Conservation (phyloP, 768 basidiomycete genomes). For the Pleurotus citrinopileatus region DNA sequence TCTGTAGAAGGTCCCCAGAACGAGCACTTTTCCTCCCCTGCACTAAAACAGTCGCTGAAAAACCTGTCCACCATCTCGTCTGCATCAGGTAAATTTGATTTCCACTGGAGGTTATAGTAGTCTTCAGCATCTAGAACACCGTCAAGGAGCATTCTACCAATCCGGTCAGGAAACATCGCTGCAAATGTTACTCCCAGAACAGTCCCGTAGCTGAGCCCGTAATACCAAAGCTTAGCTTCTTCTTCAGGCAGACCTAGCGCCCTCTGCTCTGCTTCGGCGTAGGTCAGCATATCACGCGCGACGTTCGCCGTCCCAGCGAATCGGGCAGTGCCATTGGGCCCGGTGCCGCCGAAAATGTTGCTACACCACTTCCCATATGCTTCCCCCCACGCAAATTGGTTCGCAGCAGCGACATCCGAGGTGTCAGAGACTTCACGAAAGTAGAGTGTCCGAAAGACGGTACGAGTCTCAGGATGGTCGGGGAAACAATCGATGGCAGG, state of each 20-base stretch:
- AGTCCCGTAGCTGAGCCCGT: conserved; percentile 21
- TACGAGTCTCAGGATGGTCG: not conserved
- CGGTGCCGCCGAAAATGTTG: not conserved
- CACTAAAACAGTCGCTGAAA: conserved; percentile 17
- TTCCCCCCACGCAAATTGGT: not conserved
- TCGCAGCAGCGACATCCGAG: not conserved
- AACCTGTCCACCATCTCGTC: conserved; percentile 19
- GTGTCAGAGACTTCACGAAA: not conserved
- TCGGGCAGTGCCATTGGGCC: not conserved
- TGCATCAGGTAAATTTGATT: conserved; percentile 17
- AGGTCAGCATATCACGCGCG: not conserved
- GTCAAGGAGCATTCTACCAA: conserved; percentile 30
- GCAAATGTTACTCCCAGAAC: conserved; percentile 29
- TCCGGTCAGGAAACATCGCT: conserved; percentile 31
- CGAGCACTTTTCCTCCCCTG: conserved; percentile 19
- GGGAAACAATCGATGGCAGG: not conserved
- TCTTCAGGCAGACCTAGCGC: not conserved
- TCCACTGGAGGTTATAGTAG: conserved; percentile 17
- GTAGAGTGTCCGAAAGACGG: not conserved
- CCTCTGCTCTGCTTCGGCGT: not conserved
- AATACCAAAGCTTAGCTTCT: conserved; percentile 8
- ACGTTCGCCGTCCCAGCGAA: not conserved
- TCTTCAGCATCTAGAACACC: conserved; percentile 24
- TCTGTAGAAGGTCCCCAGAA: conserved; percentile 18
- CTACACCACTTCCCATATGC: conserved; percentile 1